Conservation (phyloP, 1,139 yeast genomes). For the Yarrowia galli region DNA sequence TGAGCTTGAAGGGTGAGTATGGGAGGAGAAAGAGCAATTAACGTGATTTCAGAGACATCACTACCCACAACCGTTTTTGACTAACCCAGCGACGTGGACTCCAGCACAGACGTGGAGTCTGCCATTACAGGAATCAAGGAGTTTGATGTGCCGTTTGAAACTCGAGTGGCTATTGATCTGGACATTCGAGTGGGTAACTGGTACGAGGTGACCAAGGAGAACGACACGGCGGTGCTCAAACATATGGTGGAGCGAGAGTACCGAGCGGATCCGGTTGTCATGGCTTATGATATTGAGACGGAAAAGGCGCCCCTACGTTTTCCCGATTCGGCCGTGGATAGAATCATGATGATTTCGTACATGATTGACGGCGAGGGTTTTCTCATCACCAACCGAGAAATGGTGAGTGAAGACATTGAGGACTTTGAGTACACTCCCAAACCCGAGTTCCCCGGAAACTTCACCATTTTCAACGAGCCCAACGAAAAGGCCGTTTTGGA, state of each 20-base stretch:
- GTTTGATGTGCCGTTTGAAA: slow-evolving; percentile 96
- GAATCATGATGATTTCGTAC: slow-evolving; percentile 98
- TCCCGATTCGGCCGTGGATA: slow-evolving; percentile 93
- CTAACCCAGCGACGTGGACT: slow-evolving; percentile 27
- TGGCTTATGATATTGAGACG: slow-evolving; percentile 98
- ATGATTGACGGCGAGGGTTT: slow-evolving; percentile 99
- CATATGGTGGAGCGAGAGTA: slow-evolving; percentile 81
- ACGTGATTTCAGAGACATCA: too few relatives aligned
- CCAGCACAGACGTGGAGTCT: slow-evolving; percentile 62
- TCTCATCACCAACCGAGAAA: slow-evolving; percentile 91
- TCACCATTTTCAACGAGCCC: slow-evolving; percentile 87
- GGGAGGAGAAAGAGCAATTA: background rate
- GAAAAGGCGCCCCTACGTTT: slow-evolving; percentile 95
- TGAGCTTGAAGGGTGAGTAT: slow-evolving; percentile 35
- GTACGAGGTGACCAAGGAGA: slow-evolving; percentile 66
- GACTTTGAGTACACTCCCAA: slow-evolving; percentile 98
- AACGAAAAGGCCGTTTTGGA: slow-evolving; percentile 78
- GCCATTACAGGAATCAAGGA: slow-evolving; percentile 83
- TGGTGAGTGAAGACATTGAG: slow-evolving; percentile 91
- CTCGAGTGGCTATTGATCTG: slow-evolving; percentile 87
- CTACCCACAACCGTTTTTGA: too few relatives aligned
- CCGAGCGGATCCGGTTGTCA: slow-evolving; percentile 95
- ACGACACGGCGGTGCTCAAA: slow-evolving; percentile 62
- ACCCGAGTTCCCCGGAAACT: slow-evolving; percentile 92
- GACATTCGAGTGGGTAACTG: slow-evolving; percentile 92